These are phyloP conservation scores for Phytophthora pistaciae DNA, from an alignment of 352 stramenopile species.

Conservation along the genomic window DNA sequence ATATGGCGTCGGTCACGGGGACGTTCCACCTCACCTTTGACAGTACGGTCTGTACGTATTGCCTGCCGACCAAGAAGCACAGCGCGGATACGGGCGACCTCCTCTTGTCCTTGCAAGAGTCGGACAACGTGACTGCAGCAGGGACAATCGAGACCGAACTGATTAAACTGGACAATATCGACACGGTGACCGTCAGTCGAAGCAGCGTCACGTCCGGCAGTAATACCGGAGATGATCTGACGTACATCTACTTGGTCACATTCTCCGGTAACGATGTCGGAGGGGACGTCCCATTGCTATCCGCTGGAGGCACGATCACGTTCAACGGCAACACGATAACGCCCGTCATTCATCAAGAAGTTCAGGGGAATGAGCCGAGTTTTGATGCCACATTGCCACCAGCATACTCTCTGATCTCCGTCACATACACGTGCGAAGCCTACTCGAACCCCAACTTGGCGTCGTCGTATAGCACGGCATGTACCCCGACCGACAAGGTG, in stretches of 20 bases:
- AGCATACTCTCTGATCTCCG: slow-evolving; percentile 37
- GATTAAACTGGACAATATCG: slow-evolving; percentile 67
- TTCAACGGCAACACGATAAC: slow-evolving; percentile 32
- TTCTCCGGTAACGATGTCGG: slow-evolving; percentile 87
- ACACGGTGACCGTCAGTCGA: slow-evolving; percentile 51
- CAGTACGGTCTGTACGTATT: slow-evolving; percentile 73
- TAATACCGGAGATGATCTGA: slow-evolving; percentile 54
- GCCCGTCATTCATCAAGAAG: slow-evolving; percentile 36
- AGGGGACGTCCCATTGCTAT: slow-evolving; percentile 88
- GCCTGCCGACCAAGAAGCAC: slow-evolving; percentile 65
- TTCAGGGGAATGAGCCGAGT: slow-evolving; percentile 60
- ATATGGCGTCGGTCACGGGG: slow-evolving; percentile 55
- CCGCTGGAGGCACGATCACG: slow-evolving; percentile 53
- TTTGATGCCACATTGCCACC: slow-evolving; percentile 31
- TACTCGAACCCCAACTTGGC: slow-evolving; percentile 84
- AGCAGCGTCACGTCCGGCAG: slow-evolving; percentile 7
- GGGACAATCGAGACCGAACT: slow-evolving; percentile 39
- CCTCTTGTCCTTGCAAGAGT: slow-evolving; percentile 27
- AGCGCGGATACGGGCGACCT: slow-evolving; percentile 47
- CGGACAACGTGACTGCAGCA: slow-evolving; percentile 9
- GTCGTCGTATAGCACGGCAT: slow-evolving; percentile 64
- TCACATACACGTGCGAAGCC: slow-evolving; percentile 81
- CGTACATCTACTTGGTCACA: slow-evolving; percentile 87
- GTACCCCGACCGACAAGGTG: slow-evolving; percentile 42
- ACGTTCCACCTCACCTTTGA: slow-evolving; percentile 69